Evolutionary conservation across 2,329 filamentous ascomycete species (phyloP).

Genomic region (Botryosphaeria dothidea): DNA sequence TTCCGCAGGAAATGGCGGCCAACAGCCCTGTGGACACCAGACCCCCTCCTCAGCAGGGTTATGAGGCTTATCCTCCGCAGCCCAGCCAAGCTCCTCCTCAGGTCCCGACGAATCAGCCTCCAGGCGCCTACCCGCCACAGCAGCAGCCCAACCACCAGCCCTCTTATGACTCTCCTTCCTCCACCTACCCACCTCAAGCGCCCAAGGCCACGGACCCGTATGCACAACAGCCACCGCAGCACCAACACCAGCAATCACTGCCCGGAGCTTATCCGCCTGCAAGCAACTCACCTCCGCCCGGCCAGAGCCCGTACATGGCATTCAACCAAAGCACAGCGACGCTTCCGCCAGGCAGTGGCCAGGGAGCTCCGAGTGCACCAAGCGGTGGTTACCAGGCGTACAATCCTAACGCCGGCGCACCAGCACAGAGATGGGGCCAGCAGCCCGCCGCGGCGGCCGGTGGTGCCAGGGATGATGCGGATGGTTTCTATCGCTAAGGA

Average conservation of each 20-base stretch:
- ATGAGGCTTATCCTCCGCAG: constrained; percentile 24
- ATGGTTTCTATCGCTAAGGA: constrained; percentile 27
- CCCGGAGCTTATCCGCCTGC: background rate
- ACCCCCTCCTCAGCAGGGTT: constrained; percentile 33
- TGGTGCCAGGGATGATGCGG: constrained; percentile 32
- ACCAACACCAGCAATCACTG: constrained; percentile 25
- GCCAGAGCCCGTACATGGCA: constrained; percentile 27
- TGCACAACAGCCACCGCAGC: constrained; percentile 28
- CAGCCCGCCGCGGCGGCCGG: constrained; percentile 31
- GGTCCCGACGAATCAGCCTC: constrained; percentile 25
- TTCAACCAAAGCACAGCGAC: constrained; percentile 28
- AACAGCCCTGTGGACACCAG: constrained; percentile 47
- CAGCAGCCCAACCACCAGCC: constrained; percentile 25
- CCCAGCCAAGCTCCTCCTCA: constrained; percentile 24
- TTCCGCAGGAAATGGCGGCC: constrained; percentile 50
- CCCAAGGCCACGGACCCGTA: constrained; percentile 33
- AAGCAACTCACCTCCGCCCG: background rate
- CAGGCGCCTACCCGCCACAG: constrained; percentile 30
- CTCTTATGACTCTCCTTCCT: constrained; percentile 20
- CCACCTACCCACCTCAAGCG: constrained; percentile 21
- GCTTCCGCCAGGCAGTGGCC: constrained; percentile 23
- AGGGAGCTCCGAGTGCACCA: constrained; percentile 5
- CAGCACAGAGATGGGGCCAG: constrained; percentile 16
- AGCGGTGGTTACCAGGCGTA: constrained; percentile 31
- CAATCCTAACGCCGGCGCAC: constrained; percentile 23